A percentile compares a stretch with the other conserved stretches of the same genome.
phyloP scores from a whole-genome alignment of 352 stramenopile genomes.

The Pelagophyceae sp. region DNA sequence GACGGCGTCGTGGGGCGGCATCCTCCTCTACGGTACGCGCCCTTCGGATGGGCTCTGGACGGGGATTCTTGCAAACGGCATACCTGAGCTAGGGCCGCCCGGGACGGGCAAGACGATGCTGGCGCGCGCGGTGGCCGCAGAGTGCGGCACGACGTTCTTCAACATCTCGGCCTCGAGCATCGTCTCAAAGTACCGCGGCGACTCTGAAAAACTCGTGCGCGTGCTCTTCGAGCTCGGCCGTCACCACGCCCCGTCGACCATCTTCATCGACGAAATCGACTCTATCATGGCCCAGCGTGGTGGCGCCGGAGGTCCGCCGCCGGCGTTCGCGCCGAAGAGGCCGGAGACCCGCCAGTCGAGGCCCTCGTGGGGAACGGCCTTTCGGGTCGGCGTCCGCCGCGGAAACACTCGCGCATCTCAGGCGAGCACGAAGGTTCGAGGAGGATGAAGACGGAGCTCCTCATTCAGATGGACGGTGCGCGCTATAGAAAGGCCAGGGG shows the following conservation, averaged over 20 bases:
- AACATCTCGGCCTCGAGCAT: constrained; percentile 73
- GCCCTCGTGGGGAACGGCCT: constrained; percentile 33
- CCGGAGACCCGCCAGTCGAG: constrained; percentile 24
- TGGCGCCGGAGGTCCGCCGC: constrained; percentile 30
- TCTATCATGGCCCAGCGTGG: constrained; percentile 79
- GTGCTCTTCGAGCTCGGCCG: constrained; percentile 97
- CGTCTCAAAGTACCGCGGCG: constrained; percentile 71
- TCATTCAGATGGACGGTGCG: constrained; percentile 97
- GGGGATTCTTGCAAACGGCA: too few species aligned
- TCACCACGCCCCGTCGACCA: constrained; percentile 89
- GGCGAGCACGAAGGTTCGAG: constrained; percentile 51
- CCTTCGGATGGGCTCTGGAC: background rate
- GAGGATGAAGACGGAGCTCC: constrained; percentile 89
- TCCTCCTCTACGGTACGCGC: constrained; percentile 34
- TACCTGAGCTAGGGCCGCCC: constrained; percentile 55
- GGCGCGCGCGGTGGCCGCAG: constrained; percentile 84
- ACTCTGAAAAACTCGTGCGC: constrained; percentile 87
- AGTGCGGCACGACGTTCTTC: constrained; percentile 95
- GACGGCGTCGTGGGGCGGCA: constrained; percentile 33
- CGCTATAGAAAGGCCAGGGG: too few species aligned
- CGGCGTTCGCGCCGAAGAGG: too few species aligned
- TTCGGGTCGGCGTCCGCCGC: constrained; percentile 12
- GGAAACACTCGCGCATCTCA: background rate
- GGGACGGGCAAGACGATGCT: constrained; percentile 96
- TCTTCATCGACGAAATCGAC: constrained; percentile 98